A percentile compares a stretch with the other conserved stretches of the same genome.
Conservation (phyloP, 148 eudicot genomes). For the Camellia japonica region DNA sequence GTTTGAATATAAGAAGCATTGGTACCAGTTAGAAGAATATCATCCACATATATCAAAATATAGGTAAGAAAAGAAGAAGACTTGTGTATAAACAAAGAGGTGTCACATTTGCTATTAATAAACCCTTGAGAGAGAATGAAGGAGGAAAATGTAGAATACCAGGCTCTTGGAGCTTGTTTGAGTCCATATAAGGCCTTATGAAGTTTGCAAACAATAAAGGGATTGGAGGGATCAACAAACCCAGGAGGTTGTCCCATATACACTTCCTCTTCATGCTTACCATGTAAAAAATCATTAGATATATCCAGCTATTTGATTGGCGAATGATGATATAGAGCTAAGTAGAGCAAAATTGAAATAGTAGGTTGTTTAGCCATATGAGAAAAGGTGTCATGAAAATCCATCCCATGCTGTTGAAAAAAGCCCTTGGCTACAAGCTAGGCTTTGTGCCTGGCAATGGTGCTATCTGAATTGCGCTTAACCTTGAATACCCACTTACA, state of each 20-base stretch:
- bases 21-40: no score
- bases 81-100: neutral
- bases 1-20: no score
- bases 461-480: neutral
- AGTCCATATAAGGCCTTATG: neutral
- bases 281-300: neutral
- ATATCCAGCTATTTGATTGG: neutral
- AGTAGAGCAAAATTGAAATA: no score
- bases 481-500: neutral
- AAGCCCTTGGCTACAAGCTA: no score
- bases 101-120: neutral
- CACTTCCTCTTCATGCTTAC: neutral
- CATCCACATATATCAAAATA: no score
- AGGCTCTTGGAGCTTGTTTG: neutral
- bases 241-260: neutral
- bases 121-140: neutral
- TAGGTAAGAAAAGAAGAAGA: neutral
- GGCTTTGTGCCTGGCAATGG: neutral
- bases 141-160: neutral
- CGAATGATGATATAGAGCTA: neutral
- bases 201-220: neutral
- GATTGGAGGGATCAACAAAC: neutral
- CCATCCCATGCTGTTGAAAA: neutral
- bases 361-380: neutral
- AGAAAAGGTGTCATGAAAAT: neutral